Evolutionary conservation across 108 stramenopile genomes (phyloP), one percentile per base, ranked within the genome.

Genomic region (Aureococcus anophagefferens): DNA sequence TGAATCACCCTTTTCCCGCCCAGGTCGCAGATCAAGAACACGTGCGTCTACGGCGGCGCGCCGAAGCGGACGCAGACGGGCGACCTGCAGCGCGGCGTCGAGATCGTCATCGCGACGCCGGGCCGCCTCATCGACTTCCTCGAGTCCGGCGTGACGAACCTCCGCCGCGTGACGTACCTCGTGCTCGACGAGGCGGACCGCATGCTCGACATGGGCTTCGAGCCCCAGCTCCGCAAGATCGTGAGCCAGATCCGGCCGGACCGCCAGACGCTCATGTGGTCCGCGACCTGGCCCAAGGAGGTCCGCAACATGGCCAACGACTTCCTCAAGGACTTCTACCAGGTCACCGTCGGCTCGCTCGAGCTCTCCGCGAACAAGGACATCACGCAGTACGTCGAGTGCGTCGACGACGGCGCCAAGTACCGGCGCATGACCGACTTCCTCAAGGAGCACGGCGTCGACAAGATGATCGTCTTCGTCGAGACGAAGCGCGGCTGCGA

Each of bases 21-120:
- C n/a, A n/a, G n/a, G n/a, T n/a, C n/a, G n/a, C n/a, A n/a, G n/a
- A 93, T 99, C 79, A 96, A 96, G 77, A 97, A 95, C 75, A 97
- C 95, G 35, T 95, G 95, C 59, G 95, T 99, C 11, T 98, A 98
- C 77, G 99, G 99, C 25, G 99, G 99, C 66, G 97, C 94, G 18
- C 94, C 96, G 68, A 97, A 96, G 75, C 70, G 84, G 18, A 72
- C 71, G 59, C 87, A 87, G 83, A 72, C 51, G 29, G 77, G 87
- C 37, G 84, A 83, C 32, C 79, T 99, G 35, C 76, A 86, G 35
- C 63, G 74, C 62, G 97, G 97, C 21, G 84, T 96, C 3, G 97
- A 99, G 78, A 96, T 99, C 77, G 90, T 98, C 33, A 95, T 99
- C 70, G 96, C 95, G 13, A 99, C 98, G 25, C 98, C 98, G 13